Evolutionary conservation across 2,329 filamentous ascomycete genomes (phyloP), one percentile per base, ranked within the genome.

Genomic region (Colletotrichum magnum): DNA sequence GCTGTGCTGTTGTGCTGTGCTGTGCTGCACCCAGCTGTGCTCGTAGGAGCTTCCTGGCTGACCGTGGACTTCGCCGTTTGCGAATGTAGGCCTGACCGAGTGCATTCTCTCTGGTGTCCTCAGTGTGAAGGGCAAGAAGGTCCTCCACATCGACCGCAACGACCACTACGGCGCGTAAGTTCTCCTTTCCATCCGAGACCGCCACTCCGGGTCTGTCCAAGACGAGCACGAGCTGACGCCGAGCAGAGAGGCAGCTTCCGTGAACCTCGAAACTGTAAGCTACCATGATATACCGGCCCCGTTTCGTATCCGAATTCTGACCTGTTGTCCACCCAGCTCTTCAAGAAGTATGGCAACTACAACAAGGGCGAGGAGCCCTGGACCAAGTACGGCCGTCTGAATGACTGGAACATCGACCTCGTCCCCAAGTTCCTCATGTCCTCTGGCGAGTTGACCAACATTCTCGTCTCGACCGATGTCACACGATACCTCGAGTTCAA

Each of bases 351-450:
- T 82, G 93, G 94, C 81, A 96, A 96, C 86, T 93, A 90, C 79
- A 81, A 84, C 69, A 80, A 88, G 71, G 93, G 93, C 75, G 92
- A 94, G 79, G 93, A 98, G 87, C 95, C 95, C 74, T 98, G 96
- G 96, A 95, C 97, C 87, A 95, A 97, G 84, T 98, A 98, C 82
- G 95, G 95, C 76, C 93, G 96, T 70, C 87, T 91, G 80, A 98
- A 98, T 85, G 95, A 98, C 88, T 99, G 96, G 96, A 98, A 98
- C 87, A 97, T 99, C 83, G 97, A 99, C 80, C 89, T 99, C 71
- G 95, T 99, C 57, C 95, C 96, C 75, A 99, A 99, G 88, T 92
- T 99, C 78, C 90, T 99, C 82, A 98, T 99, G 95, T 94, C 95
- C 70, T 97, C 97, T 72, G 96, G 96, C 82, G 95, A 99, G 85